phyloP scores from a whole-genome alignment of 1,139 yeast species.

The Yarrowia galli region DNA sequence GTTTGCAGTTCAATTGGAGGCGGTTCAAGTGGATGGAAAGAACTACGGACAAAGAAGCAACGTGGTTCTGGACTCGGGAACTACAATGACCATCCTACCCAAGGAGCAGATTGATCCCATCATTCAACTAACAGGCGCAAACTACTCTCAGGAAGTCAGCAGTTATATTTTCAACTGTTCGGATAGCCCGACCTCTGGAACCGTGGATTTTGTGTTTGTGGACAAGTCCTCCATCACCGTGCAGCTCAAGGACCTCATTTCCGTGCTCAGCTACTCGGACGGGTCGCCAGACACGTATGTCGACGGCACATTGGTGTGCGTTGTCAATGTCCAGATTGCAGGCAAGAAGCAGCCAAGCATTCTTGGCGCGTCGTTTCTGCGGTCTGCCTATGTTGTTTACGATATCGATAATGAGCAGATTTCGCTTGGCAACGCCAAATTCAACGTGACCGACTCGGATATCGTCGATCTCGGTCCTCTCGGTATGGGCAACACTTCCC shows the following conservation, averaged over 20 bases:
- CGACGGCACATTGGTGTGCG: constrained; percentile 14
- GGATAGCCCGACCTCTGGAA: constrained; percentile 40
- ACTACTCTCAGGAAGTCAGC: neutral
- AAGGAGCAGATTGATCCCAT: constrained; percentile 13
- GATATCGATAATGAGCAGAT: constrained; percentile 18
- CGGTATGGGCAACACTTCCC: neutral
- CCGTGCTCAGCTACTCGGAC: constrained; percentile 40
- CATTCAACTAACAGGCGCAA: neutral
- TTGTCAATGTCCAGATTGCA: neutral
- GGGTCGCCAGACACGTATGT: constrained; percentile 43
- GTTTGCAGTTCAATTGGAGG: constrained; percentile 6
- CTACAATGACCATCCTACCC: constrained; percentile 66
- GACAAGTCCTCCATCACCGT: constrained; percentile 46
- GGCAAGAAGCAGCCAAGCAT: constrained; percentile 3
- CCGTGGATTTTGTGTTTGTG: constrained; percentile 45
- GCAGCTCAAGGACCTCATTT: constrained; percentile 46
- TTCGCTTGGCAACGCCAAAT: constrained; percentile 3
- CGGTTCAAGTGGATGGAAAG: neutral
- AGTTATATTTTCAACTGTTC: constrained; percentile 41
- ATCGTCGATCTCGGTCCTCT: constrained; percentile 2
- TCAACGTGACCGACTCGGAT: neutral
- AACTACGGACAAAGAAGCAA: neutral
- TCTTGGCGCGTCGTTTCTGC: constrained; percentile 15
- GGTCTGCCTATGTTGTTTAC: constrained; percentile 20
- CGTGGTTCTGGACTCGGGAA: constrained; percentile 66